Conservation (phyloP, 495 filamentous ascomycete genomes). For the Penicillium daleae region DNA sequence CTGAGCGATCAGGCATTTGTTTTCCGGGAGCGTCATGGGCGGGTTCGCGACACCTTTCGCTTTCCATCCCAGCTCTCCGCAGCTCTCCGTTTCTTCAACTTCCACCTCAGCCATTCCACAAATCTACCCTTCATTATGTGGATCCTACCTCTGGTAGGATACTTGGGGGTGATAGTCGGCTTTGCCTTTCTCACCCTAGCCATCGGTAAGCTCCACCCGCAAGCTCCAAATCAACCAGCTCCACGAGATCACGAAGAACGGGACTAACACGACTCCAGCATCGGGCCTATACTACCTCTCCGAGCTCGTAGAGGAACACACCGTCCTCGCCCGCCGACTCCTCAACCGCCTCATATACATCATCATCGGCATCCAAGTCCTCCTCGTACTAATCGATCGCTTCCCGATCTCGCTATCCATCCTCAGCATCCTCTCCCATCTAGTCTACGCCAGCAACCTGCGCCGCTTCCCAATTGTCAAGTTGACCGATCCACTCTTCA, state of each 20-base stretch:
- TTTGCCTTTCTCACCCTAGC: constrained; percentile 93
- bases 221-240: constrained; percentile 8
- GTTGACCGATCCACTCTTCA: constrained; percentile 84
- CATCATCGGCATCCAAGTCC: constrained; percentile 72
- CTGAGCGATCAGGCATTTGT: constrained; percentile 28
- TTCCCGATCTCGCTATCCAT: constrained; percentile 76
- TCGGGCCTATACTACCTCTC: constrained; percentile 98
- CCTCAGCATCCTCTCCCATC: constrained; percentile 80
- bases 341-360: constrained; percentile 83
- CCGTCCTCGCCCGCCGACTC: constrained; percentile 83
- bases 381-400: constrained; percentile 78
- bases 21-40: constrained; percentile 21
- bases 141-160: constrained; percentile 89
- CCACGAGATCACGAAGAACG: background rate
- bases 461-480: constrained; percentile 86
- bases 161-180: constrained; percentile 82
- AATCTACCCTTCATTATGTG: constrained; percentile 63
- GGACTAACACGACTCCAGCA: constrained; percentile 54
- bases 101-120: background rate
- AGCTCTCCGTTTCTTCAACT: background rate
- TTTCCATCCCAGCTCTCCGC: background rate
- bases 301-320: constrained; percentile 97
- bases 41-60: constrained; percentile 1
- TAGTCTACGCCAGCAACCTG: constrained; percentile 88
- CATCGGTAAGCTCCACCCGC: constrained; percentile 66